phyloP scores from a whole-genome alignment of 2,329 filamentous ascomycete genomes.

The Aphanoascus verrucosus region DNA sequence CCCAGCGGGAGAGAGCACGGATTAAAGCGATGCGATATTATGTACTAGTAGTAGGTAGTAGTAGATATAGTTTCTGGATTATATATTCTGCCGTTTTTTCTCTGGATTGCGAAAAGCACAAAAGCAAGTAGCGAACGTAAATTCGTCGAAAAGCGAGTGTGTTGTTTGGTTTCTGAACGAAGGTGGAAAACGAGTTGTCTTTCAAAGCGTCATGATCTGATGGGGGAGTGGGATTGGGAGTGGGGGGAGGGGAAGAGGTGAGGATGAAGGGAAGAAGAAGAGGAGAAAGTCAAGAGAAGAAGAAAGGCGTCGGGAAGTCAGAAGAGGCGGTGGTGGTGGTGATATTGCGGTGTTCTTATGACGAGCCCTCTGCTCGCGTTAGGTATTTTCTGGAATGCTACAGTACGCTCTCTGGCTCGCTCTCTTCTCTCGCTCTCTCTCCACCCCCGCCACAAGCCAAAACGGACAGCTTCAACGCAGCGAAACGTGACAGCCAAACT shows the following conservation, averaged over 20 bases:
- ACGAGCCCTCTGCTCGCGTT: neutral
- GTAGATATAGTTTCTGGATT: neutral
- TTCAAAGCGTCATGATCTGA: slow-evolving; percentile 8
- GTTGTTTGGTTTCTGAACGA: slow-evolving; percentile 10
- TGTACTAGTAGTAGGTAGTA: neutral
- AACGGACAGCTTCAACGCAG: slow-evolving; percentile 5
- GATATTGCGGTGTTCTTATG: slow-evolving; percentile 3
- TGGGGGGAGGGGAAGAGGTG: slow-evolving; percentile 20
- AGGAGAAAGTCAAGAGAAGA: slow-evolving; percentile 13
- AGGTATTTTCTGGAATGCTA: slow-evolving; percentile 13
- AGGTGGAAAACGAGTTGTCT: slow-evolving; percentile 7
- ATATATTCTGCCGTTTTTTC: slow-evolving; percentile 6
- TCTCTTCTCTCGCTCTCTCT: no score
- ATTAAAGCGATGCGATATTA: slow-evolving; percentile 9
- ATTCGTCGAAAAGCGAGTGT: slow-evolving; percentile 30
- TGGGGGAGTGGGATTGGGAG: slow-evolving; percentile 13
- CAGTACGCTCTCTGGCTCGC: no score
- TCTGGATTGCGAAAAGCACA: slow-evolving; percentile 6
- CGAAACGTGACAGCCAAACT: slow-evolving; percentile 1
- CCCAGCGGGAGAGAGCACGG: slow-evolving; percentile 5
- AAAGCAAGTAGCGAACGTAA: slow-evolving; percentile 11
- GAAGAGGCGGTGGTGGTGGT: slow-evolving; percentile 1
- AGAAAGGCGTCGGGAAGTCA: slow-evolving; percentile 11
- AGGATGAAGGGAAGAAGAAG: slow-evolving; percentile 19
- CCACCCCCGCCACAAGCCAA: slow-evolving; percentile 11